These are phyloP conservation scores for Boletus pseudopeckii DNA, from an alignment of 768 basidiomycete genomes.

Conservation along the genomic window DNA sequence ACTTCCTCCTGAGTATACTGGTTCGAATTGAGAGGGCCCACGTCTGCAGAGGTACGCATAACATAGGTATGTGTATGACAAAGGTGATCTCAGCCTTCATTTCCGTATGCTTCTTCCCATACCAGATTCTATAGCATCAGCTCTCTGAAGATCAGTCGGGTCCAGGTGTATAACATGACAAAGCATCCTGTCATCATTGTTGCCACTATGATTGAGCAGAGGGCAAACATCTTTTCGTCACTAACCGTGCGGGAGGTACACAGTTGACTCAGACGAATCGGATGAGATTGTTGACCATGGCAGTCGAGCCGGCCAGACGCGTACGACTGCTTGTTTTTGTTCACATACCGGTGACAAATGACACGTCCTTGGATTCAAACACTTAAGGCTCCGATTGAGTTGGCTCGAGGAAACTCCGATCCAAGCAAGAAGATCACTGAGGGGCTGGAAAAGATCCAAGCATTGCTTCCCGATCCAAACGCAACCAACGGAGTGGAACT, in stretches of 20 bases:
- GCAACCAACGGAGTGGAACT: too few species aligned
- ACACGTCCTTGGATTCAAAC: not conserved
- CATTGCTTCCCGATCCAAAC: too few species aligned
- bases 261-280: not conserved
- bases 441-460: too few species aligned
- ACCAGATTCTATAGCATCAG: not conserved
- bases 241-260: not conserved
- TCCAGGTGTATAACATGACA: not conserved
- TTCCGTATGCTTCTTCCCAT: not conserved
- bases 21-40: too few species aligned
- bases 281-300: not conserved
- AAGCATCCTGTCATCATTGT: not conserved
- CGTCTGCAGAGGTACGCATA: too few species aligned
- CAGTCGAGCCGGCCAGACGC: not conserved
- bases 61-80: not conserved
- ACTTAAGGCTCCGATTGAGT: not conserved
- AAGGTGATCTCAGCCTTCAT: not conserved
- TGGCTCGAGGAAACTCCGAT: too few species aligned
- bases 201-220: not conserved
- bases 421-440: too few species aligned
- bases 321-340: not conserved
- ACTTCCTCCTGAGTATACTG: not conserved
- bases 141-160: not conserved
- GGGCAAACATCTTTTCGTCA: not conserved
- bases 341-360: not conserved